Base-by-base conservation (phyloP, 1,284 basidiomycete genomes). In the Rhodotorula sp. region DNA sequence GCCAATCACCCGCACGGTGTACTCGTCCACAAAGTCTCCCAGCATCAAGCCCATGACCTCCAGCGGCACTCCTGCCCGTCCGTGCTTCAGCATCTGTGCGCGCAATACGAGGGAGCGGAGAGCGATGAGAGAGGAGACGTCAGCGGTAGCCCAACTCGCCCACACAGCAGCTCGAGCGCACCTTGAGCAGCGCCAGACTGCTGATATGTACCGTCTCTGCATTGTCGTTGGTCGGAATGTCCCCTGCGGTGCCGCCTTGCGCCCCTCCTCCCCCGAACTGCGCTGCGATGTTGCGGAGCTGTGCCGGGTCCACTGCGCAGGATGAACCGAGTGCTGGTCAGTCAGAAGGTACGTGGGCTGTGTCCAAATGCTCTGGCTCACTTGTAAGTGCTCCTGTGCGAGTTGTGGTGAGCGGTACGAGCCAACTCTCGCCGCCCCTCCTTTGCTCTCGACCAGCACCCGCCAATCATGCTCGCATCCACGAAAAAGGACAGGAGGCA, bases 41-140 rank as follows among this genome's bases (percentile, higher is more conserved):
- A 99, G 86, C 92, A 99, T 95, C 67, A 99, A 87, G 75, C 96
- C 96, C 96, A 99, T 99, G 77, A 99, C 96, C 82, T 99, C 96
- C 91, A 99, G 96, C 18, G 96, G 96, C 48, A 99, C 96, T 76
- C 96, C 96, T 40, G 96, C 95, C 64, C 96, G 88, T 26, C 96
- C 96, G 80, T 99, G 96, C 83, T 99, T 99, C 75, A 99, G 85
- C 96, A 99, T 99, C 93, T 97, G 75, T 37, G 46, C 10, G 50
- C 7, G n/a, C n/a, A n/a, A n/a, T n/a, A n/a, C n/a, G n/a, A n/a
- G n/a, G 30, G 40, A 2, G 10, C n/a, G 34, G 55, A 59, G n/a
- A 37, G 48, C 11, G 26, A 24, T 15, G 20, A 24, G 48, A 11
- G n/a, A 13, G 22, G 56, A 30, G 44, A 54, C 54, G 55, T 51